These are phyloP conservation scores for Lactarius pseudohatsudake DNA, from an alignment of 768 basidiomycete species.

Conservation along the genomic window DNA sequence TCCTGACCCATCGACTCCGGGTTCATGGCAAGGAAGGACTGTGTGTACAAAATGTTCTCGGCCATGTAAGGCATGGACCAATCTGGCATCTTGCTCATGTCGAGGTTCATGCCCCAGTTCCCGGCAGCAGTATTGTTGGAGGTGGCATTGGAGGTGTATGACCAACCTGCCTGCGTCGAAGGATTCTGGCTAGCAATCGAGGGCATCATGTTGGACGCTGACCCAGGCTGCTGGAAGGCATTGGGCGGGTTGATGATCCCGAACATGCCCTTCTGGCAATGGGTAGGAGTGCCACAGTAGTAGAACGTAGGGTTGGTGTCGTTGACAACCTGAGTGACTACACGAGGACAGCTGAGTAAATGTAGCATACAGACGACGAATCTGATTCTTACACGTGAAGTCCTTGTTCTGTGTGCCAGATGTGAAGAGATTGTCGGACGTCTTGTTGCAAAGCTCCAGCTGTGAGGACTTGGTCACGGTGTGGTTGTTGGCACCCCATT, in stretches of 20 bases:
- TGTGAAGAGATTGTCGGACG: constrained; percentile 54
- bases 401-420: constrained; percentile 62
- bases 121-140: constrained; percentile 47
- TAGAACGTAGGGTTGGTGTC: constrained; percentile 70
- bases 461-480: constrained; percentile 79
- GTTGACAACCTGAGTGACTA: constrained; percentile 68
- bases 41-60: constrained; percentile 59
- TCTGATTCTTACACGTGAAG: constrained; percentile 51
- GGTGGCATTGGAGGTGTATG: constrained; percentile 51
- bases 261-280: constrained; percentile 86
- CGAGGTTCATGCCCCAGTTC: constrained; percentile 63
- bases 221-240: constrained; percentile 44
- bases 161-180: constrained; percentile 53
- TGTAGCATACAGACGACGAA: background rate
- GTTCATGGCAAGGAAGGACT: constrained; percentile 47
- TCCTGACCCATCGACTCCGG: constrained; percentile 50
- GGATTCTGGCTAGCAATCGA: constrained; percentile 42
- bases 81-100: constrained; percentile 52
- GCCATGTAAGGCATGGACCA: constrained; percentile 52
- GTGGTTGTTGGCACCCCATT: constrained; percentile 78
- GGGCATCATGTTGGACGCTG: constrained; percentile 55
- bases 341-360: constrained; percentile 27
- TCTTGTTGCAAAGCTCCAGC: constrained; percentile 72
- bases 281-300: constrained; percentile 68
- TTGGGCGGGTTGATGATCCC: constrained; percentile 72